A percentile compares a stretch with the other conserved stretches of the same genome.
Conservation (phyloP, 495 filamentous ascomycete species). For the Lophiostoma macrostomum region DNA sequence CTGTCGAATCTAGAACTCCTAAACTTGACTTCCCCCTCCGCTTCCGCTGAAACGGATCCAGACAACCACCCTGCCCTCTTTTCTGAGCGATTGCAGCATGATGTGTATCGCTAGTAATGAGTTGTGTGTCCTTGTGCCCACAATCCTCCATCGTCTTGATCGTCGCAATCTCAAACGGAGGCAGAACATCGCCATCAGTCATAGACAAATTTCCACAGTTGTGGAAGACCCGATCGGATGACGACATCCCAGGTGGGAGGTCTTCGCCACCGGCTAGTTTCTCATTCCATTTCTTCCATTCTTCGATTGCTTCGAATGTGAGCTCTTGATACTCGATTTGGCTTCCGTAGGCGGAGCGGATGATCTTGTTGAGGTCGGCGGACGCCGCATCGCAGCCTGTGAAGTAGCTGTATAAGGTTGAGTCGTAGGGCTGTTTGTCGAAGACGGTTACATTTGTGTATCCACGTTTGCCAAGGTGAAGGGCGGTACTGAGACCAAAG, state of each 20-base stretch:
- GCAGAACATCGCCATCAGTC: slow-evolving; percentile 33
- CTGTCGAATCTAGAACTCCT: slow-evolving; percentile 43
- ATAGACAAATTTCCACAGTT: slow-evolving; percentile 39
- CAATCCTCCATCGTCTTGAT: slow-evolving; percentile 40
- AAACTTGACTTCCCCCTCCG: slow-evolving; percentile 11
- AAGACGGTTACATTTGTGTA: slow-evolving; percentile 5
- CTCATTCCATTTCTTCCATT: slow-evolving; percentile 47
- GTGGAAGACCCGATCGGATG: slow-evolving; percentile 37
- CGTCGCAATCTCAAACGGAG: slow-evolving; percentile 38
- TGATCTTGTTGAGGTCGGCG: slow-evolving; percentile 9
- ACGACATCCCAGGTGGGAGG: slow-evolving; percentile 39
- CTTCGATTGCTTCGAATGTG: slow-evolving; percentile 40
- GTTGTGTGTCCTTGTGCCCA: slow-evolving; percentile 40
- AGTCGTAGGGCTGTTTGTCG: not conserved
- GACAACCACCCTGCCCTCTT: slow-evolving; percentile 27
- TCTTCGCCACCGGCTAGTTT: slow-evolving; percentile 33
- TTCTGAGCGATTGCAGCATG: slow-evolving; percentile 36
- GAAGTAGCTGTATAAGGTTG: not conserved
- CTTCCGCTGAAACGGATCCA: slow-evolving; percentile 25
- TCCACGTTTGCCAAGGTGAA: not conserved
- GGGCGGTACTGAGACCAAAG: slow-evolving; percentile 1
- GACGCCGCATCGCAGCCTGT: not conserved
- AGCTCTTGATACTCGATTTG: slow-evolving; percentile 42
- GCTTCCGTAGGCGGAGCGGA: not conserved
- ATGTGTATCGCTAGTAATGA: slow-evolving; percentile 31